Evolutionary conservation across 2,329 filamentous ascomycete genomes (phyloP), one percentile per base, ranked within the genome.

Genomic region (Penicillium capsulatum): DNA sequence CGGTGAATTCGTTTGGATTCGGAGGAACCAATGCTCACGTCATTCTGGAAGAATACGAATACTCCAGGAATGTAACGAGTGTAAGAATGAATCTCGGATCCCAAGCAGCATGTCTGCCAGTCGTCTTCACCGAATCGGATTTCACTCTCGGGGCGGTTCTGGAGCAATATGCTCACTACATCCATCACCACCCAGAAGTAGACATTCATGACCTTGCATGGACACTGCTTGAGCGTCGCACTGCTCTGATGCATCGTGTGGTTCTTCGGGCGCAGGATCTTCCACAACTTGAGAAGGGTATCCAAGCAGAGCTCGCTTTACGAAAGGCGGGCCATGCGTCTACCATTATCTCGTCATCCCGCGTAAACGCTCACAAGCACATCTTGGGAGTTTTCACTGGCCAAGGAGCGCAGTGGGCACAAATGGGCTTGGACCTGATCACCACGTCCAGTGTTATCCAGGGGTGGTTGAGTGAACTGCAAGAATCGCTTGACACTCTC

Each of bases 331-430:
- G 34, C 24, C 24, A 17, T 35, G 22, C 24, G n/a, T 9, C 1
- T 22, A 17, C 24, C 24, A 31, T 10, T 15, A 32, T 30, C 22
- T 11, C 7, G 22, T 24, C 7, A 7, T 7, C 22, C 11, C 22
- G 22, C 22, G 22, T 11, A 24, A 24, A 24, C 7, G 7, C 22
- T 11, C 7, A 11, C 22, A 24, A 24, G 28, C 11, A 31, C 5
- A 45, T 54, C n/a, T 31, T 52, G 4, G 48, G 44, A 13, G 41
- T 62, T 11, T 63, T 63, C 44, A 60, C 59, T 4, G 60, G 60
- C 4, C 60, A 63, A 39, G 60, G 37, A 22, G 51, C 51, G 7
- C 51, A 60, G 33, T 60, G 45, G 48, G 35, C 50, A 9, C 34
- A 29, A 6, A 56, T 58, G 59, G 55, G 53, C 2, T 17, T 29